Conservation (phyloP, 73 alveolate genomes). For the Paramecium sonneborni region DNA sequence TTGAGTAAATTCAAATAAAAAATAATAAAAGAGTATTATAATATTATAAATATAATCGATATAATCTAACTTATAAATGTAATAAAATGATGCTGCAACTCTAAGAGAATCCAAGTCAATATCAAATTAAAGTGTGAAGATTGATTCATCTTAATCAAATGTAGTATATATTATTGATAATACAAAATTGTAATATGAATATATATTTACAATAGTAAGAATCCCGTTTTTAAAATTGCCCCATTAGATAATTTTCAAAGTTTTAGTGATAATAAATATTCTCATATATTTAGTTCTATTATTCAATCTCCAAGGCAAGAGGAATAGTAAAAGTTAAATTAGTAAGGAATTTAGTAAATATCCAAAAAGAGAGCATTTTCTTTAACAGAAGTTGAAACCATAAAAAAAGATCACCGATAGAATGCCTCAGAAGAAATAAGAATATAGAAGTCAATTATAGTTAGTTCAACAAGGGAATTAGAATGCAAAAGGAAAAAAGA, state of each 20-base stretch:
- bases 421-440: not conserved
- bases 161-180: not conserved
- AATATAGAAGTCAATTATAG: not conserved
- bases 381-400: not conserved
- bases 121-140: not conserved
- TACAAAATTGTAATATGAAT: conserved; percentile 6
- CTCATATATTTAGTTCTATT: not conserved
- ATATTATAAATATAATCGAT: not conserved
- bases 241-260: not conserved
- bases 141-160: not conserved
- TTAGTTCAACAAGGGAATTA: not conserved
- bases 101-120: not conserved
- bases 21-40: not conserved
- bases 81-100: not conserved
- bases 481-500: not conserved
- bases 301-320: not conserved
- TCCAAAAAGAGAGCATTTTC: conserved; percentile 29
- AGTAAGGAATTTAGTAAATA: not conserved
- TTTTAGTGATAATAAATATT: not conserved
- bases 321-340: not conserved
- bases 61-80: not conserved
- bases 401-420: not conserved
- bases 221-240: conserved; percentile 35
- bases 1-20: not conserved
- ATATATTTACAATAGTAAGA: not conserved